Evolutionary conservation across 495 filamentous ascomycete species (phyloP), one percentile per base, ranked within the genome.

Genomic region (Hypoxylon fuscum): DNA sequence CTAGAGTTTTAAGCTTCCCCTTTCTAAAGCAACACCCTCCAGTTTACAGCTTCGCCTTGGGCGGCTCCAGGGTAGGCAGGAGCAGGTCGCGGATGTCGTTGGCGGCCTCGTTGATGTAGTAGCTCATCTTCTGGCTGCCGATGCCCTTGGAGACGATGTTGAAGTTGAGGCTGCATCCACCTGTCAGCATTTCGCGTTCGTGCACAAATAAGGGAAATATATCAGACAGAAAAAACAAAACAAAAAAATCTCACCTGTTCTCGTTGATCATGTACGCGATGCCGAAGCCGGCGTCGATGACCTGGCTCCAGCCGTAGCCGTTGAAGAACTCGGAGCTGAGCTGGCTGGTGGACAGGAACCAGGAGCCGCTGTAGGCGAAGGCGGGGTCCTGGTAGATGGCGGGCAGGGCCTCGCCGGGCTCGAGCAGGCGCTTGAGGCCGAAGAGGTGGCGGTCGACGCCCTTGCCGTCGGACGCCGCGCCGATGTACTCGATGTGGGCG

Each of bases 251-350:
- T 75, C 71, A 83, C 82, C 77, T 84, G 75, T 96, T 96, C 83
- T 99, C 95, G 71, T 99, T 99, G 69, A 99, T 97, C 96, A 99
- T 99, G 69, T 99, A 99, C 10, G 96, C 96, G 75, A 99, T 96
- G 17, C 96, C 95, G 74, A 91, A 99, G 12, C 95, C 95, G 32
- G 88, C 91, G 72, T 98, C 94, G 55, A 98, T 89, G 15, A 99
- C 96, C 83, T 99, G 94, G 71, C 91, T 96, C 96, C 96, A 99
- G 25, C 96, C 96, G 79, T 99, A 99, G 12, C 96, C 96, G 72
- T 99, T 98, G 81, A 98, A 99, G 81, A 87, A 96, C 83, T 99
- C 96, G 22, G 88, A 92, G 78, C 89, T 93, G 72, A 99, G 77
- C 83, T 99, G 96, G 66, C 84, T 89, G 29, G 88, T 92, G 23